Conservation (phyloP, 2,329 filamentous ascomycete species). For the Sporothrix pallida region DNA sequence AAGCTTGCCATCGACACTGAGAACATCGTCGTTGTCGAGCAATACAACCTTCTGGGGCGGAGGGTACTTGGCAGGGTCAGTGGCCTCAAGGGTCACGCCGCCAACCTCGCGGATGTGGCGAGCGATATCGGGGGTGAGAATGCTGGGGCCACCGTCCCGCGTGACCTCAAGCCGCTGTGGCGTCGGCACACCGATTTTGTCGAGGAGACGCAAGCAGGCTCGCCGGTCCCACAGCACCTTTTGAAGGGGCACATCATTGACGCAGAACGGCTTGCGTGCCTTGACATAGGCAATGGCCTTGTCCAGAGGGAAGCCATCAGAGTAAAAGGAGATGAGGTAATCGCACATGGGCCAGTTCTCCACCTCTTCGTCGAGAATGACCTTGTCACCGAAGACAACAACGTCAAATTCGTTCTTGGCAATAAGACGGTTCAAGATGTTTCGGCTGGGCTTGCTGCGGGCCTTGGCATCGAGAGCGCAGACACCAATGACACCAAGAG, state of each 20-base stretch:
- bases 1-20: constrained; percentile 82
- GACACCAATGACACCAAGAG: constrained; percentile 79
- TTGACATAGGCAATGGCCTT: constrained; percentile 97
- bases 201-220: constrained; percentile 84
- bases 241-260: constrained; percentile 98
- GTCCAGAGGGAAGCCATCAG: constrained; percentile 93
- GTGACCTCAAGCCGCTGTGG: constrained; percentile 89
- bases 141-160: constrained; percentile 83
- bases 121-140: constrained; percentile 79
- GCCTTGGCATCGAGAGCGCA: constrained; percentile 96
- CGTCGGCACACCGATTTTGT: constrained; percentile 87
- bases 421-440: constrained; percentile 91
- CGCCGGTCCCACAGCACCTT: constrained; percentile 95
- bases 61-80: constrained; percentile 62
- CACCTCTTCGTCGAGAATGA: constrained; percentile 94
- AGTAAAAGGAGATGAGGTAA: constrained; percentile 98
- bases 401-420: constrained; percentile 93
- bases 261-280: constrained; percentile 91
- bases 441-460: constrained; percentile 93
- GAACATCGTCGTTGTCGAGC: constrained; percentile 85
- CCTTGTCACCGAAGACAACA: constrained; percentile 97
- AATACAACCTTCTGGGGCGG: constrained; percentile 75
- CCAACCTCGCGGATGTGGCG: constrained; percentile 81
- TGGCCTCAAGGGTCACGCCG: constrained; percentile 74
- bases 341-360: constrained; percentile 97